Base-by-base conservation (phyloP, 441 rosid genomes). In the Croton laevigatus region DNA sequence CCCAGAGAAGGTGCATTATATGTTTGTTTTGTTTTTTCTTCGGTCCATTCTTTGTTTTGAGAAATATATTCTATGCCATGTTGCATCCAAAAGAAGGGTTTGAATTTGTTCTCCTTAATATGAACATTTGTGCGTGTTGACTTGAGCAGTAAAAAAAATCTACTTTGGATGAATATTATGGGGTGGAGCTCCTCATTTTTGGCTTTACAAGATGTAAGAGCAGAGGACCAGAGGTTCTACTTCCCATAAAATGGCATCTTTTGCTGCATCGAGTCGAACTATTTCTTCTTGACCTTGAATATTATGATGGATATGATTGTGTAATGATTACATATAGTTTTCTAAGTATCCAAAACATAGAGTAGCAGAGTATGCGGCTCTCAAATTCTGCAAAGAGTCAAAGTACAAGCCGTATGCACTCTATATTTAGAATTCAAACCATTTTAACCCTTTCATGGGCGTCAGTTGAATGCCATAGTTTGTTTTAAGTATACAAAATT, bases 1-100 rank as follows among this genome's bases (percentile, higher is more conserved):
- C 95, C 55, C 93, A 76, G 75, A 88, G 85, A 83, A 93, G 95
- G 99, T 91, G 75, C 45, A 36, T 76, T 69, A 59, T 32, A 23
- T 42, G 6, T 69, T 40, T 36, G 17, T 45, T 60, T 68, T 49
- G 19, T 32, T 27, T 71, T 68, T 42, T 40, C 14, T 55, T 7
- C 44, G 32, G 34, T 23, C 37, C 46, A 45, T n/a, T 4, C 16
- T 52, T 48, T 1, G 36, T 34, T 45, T n/a, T 67, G 32, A 61
- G 22, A 38, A 49, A 8, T 40, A 59, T 14, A 48, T 10, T 10
- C 9, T 44, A 17, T 46, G 32, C 48, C 23, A n/a, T 54, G 34
- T 62, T 62, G 51, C 51, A 62, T 62, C 9, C 1, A 66, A 34
- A 53, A 51, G 14, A 27, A 20, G 27, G 36, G 42, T 69, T 6